Evolutionary conservation across 2,329 filamentous ascomycete species (phyloP), one percentile per base, ranked within the genome.

Genomic region (Hypoxylon sp.): DNA sequence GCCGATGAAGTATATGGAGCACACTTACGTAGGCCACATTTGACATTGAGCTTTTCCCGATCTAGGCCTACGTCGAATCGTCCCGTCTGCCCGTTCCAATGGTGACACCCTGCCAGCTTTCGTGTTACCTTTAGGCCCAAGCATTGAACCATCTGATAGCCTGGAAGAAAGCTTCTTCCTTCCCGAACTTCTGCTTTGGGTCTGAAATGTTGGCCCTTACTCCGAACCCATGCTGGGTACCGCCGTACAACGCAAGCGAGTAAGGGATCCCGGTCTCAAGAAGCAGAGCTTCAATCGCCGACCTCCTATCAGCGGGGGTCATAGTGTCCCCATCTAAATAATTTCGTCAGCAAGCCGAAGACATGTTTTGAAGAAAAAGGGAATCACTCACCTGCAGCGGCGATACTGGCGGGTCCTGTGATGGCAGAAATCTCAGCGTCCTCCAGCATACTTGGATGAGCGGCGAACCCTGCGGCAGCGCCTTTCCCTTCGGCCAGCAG

Each of bases 141-240:
- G 89, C 82, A 57, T 91, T 85, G 73, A 95, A 93, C 91, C 91
- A 96, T 61, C 83, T 78, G 54, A 93, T 84, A 24, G 91, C 91
- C 82, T 95, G 92, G 69, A 85, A 79, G 76, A 94, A 94, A 0
- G 92, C 91, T 75, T 89, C 85, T 80, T 95, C 91, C 83, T 94
- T 94, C 30, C 89, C 91, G 75, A 88, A 94, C 78, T 84, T 87
- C 73, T 86, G 79, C 59, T 73, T 69, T 18, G 80, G 79, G 61
- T 83, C 79, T 2, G 79, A 79, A 26, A 84, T 59, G 71, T 95
- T 88, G 3, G 82, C 86, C 33, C 91, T 84, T 6, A 93, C 89
- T 14, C 88, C 89, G 72, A 95, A 96, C 0, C 92, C 92, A 74
- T 96, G 92, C 64, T 80, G 76, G 5, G 91, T 89, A 36, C 86